These are phyloP conservation scores for Amanita rubescens DNA, from an alignment of 768 basidiomycete genomes.

Conservation along the genomic window DNA sequence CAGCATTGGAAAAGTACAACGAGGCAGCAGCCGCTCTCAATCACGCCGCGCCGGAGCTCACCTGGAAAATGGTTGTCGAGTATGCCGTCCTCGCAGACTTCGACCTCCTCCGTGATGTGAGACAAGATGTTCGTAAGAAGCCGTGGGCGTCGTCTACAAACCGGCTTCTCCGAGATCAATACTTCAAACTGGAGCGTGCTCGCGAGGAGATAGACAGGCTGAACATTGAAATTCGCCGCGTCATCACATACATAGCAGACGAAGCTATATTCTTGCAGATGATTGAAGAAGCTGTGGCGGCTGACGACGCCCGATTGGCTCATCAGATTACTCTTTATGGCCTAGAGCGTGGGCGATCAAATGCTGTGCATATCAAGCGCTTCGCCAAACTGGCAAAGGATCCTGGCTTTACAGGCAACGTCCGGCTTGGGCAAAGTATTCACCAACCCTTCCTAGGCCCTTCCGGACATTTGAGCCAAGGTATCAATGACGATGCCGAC, in stretches of 20 bases:
- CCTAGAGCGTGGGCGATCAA: conserved; percentile 1
- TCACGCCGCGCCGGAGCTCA: conserved; percentile 12
- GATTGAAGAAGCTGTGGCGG: background rate
- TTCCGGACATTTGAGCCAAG: too few relatives aligned
- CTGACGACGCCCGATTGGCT: conserved; percentile 7
- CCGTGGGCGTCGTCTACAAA: conserved; percentile 14
- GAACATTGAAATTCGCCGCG: background rate
- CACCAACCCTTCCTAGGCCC: too few relatives aligned
- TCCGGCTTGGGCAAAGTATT: too few relatives aligned
- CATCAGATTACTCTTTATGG: conserved; percentile 8
- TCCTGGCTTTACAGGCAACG: too few relatives aligned
- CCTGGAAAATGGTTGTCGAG: conserved; percentile 16
- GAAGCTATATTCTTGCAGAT: too few relatives aligned
- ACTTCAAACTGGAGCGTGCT: too few relatives aligned
- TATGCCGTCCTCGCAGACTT: conserved; percentile 12
- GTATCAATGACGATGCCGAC: too few relatives aligned
- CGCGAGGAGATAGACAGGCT: too few relatives aligned
- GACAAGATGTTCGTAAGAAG: conserved; percentile 12
- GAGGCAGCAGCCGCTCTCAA: conserved; percentile 13
- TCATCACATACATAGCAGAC: background rate
- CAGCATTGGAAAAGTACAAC: conserved; percentile 19
- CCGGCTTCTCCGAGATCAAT: conserved; percentile 12
- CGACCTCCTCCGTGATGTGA: conserved; percentile 15
- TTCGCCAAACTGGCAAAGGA: too few relatives aligned
- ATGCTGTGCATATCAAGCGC: too few relatives aligned